Percentiles rank a stretch among this genome's conserved stretches.
Evolutionary conservation across 495 filamentous ascomycete species (phyloP).

Genomic region (Penicillium coprophilum): DNA sequence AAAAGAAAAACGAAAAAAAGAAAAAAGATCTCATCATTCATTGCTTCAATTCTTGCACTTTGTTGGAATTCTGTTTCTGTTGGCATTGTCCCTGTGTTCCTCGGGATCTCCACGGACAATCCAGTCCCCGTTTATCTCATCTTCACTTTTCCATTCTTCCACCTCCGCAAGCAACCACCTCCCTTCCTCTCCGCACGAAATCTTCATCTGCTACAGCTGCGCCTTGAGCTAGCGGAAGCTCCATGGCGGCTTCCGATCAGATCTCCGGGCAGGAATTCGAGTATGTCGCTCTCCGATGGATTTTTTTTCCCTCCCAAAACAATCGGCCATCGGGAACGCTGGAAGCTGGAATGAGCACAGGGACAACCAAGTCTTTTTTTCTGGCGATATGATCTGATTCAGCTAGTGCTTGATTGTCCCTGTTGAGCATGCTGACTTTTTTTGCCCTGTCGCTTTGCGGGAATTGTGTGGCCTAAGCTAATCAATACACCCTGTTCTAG

Average conservation of each 20-base stretch:
- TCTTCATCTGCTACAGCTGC: constrained; percentile 31
- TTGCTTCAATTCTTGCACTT: constrained; percentile 6
- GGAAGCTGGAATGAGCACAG: not conserved
- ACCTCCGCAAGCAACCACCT: not conserved
- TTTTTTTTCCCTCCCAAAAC: constrained; percentile 10
- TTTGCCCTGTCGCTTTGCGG: constrained; percentile 2
- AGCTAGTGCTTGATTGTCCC: not conserved
- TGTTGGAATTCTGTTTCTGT: not conserved
- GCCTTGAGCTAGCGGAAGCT: constrained; percentile 40
- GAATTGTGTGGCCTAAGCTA: constrained; percentile 19
- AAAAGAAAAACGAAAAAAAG: constrained; percentile 3
- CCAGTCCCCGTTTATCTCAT: constrained; percentile 24
- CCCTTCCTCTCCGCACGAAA: constrained; percentile 11
- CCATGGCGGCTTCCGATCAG: constrained; percentile 45
- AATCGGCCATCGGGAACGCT: not conserved
- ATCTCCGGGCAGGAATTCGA: constrained; percentile 45
- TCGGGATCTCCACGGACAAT: constrained; percentile 23
- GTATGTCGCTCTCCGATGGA: constrained; percentile 34
- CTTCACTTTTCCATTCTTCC: constrained; percentile 12
- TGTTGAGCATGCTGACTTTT: not conserved
- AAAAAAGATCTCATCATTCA: not conserved
- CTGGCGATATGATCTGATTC: too few relatives aligned
- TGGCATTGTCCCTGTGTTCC: constrained; percentile 15
- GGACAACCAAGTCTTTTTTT: not conserved
- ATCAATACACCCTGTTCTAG: constrained; percentile 34